These are phyloP conservation scores for Metschnikowia arizonensis DNA, from an alignment of 805 yeast genomes.

Conservation along the genomic window DNA sequence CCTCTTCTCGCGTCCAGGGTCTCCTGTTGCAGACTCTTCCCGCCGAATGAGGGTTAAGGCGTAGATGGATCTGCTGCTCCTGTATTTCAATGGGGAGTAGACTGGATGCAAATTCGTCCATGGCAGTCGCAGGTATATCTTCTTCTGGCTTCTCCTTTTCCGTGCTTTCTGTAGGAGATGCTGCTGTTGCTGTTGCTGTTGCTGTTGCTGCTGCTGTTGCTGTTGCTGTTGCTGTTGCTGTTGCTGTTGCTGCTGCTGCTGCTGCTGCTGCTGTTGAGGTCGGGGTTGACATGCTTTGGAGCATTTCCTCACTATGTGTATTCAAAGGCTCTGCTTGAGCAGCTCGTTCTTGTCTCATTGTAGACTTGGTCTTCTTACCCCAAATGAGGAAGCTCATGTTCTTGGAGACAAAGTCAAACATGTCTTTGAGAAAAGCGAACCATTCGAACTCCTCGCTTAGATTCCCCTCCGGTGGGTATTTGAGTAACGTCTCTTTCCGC, in stretches of 20 bases:
- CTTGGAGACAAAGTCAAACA: slow-evolving; percentile 72
- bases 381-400: slow-evolving; percentile 68
- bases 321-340: slow-evolving; percentile 6
- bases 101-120: slow-evolving; percentile 28
- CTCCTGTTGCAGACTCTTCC: slow-evolving; percentile 44
- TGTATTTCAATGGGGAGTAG: slow-evolving; percentile 42
- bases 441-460: slow-evolving; percentile 77
- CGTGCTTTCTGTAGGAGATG: background rate
- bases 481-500: slow-evolving; percentile 59
- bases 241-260: no score
- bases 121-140: slow-evolving; percentile 16
- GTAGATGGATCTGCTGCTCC: slow-evolving; percentile 41
- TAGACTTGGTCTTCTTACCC: slow-evolving; percentile 50
- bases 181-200: no score
- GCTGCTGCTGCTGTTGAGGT: no score
- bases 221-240: no score
- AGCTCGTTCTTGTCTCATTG: slow-evolving; percentile 6
- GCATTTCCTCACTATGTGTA: slow-evolving; percentile 18
- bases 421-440: slow-evolving; percentile 74
- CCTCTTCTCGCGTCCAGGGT: slow-evolving; percentile 88
- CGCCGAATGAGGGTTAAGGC: slow-evolving; percentile 28
- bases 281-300: slow-evolving; percentile 6
- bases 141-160: background rate
- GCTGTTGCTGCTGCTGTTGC: no score
- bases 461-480: slow-evolving; percentile 43